Percentiles rank a stretch among this genome's conserved stretches.
phyloP scores from a whole-genome alignment of 2,329 filamentous ascomycete species.

The Akanthomyces muscarius region DNA sequence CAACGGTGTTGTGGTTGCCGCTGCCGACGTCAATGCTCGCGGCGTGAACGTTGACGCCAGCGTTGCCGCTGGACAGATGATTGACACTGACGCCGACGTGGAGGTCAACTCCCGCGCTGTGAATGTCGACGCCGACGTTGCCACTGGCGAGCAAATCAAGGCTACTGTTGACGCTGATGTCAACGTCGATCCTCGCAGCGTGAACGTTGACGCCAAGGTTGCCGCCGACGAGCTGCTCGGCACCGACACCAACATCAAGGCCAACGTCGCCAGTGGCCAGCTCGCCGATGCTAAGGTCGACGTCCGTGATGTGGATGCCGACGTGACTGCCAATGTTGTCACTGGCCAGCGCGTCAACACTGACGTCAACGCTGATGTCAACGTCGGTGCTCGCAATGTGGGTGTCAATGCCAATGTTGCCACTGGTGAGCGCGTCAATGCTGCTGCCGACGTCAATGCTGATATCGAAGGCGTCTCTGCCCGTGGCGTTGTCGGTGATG shows the following conservation, averaged over 20 bases:
- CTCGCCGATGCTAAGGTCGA: not conserved
- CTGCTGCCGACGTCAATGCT: not conserved
- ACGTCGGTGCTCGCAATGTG: not conserved
- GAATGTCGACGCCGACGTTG: not conserved
- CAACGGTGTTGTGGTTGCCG: too few relatives aligned
- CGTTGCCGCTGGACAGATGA: not conserved
- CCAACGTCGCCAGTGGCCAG: not conserved
- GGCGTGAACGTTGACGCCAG: not conserved
- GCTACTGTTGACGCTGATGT: not conserved
- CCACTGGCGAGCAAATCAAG: not conserved
- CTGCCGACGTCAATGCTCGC: too few relatives aligned
- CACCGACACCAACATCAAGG: not conserved
- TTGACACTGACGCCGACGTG: not conserved
- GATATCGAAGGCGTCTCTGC: not conserved
- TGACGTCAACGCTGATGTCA: not conserved
- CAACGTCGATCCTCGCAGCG: not conserved
- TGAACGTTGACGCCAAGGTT: too few relatives aligned
- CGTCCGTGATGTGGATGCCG: not conserved
- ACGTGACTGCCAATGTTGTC: not conserved
- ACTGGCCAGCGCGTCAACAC: not conserved
- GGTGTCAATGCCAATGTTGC: too few relatives aligned
- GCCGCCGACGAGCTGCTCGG: not conserved
- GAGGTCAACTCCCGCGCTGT: too few relatives aligned
- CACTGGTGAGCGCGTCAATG: not conserved
- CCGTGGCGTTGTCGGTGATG: too few relatives aligned